A percentile compares a stretch with the other conserved stretches of the same genome.
Evolutionary conservation across 331 rosid genomes (phyloP).

Genomic region (Cydonia oblonga): DNA sequence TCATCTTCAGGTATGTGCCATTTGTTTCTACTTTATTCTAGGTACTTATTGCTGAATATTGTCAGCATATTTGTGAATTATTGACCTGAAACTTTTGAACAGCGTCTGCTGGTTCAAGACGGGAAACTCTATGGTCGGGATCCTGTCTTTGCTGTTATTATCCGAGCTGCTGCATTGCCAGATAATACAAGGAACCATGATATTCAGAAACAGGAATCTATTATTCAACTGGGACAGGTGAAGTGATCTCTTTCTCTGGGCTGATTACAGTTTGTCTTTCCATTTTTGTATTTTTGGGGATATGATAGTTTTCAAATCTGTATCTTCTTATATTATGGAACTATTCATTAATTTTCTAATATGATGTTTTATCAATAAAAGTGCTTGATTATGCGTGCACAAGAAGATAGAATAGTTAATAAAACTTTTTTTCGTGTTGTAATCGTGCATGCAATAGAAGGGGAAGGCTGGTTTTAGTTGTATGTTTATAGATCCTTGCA

Average conservation of each 20-base stretch:
- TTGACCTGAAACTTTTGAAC: constrained; percentile 33
- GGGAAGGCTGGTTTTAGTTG: too few species aligned
- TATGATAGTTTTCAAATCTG: not conserved
- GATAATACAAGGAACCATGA: constrained; percentile 59
- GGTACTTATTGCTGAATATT: not conserved
- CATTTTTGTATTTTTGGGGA: not conserved
- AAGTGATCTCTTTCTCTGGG: constrained; percentile 5
- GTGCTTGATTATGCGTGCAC: not conserved
- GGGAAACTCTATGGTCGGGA: constrained; percentile 82
- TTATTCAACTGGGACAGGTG: constrained; percentile 85
- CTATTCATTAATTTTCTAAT: not conserved
- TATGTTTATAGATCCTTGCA: not conserved
- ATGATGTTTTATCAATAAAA: not conserved
- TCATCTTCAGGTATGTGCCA: constrained; percentile 67
- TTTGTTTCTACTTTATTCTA: constrained; percentile 1
- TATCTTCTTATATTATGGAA: not conserved
- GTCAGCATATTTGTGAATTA: constrained; percentile 15
- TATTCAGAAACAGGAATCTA: constrained; percentile 57
- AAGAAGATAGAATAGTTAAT: too few species aligned
- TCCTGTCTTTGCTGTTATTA: constrained; percentile 54
- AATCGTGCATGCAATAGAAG: too few species aligned
- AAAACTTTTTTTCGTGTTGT: too few species aligned
- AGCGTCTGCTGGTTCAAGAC: constrained; percentile 82
- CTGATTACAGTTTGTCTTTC: not conserved
- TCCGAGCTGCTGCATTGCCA: constrained; percentile 70